Evolutionary conservation across 306 rosid genomes (phyloP), one percentile per base, ranked within the genome.

Genomic region (Neltuma alba): DNA sequence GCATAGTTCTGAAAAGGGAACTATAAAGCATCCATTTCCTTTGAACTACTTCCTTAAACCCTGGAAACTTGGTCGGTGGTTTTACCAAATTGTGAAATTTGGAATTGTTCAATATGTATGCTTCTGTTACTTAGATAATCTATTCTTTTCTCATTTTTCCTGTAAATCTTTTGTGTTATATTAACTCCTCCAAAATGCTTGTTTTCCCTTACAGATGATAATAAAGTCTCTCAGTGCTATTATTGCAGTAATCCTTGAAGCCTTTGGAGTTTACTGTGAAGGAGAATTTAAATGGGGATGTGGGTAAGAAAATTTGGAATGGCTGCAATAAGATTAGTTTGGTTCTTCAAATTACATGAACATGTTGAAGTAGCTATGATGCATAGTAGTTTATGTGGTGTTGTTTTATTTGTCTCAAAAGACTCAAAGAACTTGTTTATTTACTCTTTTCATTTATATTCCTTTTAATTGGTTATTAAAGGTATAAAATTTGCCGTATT

Each of bases 81-180:
- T 96, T 80, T 96, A 93, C 92, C 98, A 89, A 85, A 75, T 96
- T 89, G 87, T 96, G 81, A 93, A 96, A 89, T 81, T 91, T 54
- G 99, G 99, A 83, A 96, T 96, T 79, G 94, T 96, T 83, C 99
- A 96, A 87, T 96, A 96, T 96, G 99, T 95, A 95, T 83, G 95
- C 78, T 85, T 64, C 81, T 77, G 57, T 80, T 70, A 36, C 86
- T 66, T 76, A 12, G 54, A 47, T 47, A 12, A 18, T 36, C 54
- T 30, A 40, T 38, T 60, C 60, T 48, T 65, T 66, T 25, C 25
- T 75, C 36, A 25, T 79, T 58, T 47, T 70, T 72, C 28, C 65
- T 42, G 63, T 68, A 67, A 80, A 23, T 80, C 4, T 40, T 72
- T 76, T 31, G 52, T 50, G 79, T 76, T 60, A 4, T 78, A 75